These are phyloP conservation scores for Mycena galopus DNA, from an alignment of 768 basidiomycete genomes.

Conservation along the genomic window DNA sequence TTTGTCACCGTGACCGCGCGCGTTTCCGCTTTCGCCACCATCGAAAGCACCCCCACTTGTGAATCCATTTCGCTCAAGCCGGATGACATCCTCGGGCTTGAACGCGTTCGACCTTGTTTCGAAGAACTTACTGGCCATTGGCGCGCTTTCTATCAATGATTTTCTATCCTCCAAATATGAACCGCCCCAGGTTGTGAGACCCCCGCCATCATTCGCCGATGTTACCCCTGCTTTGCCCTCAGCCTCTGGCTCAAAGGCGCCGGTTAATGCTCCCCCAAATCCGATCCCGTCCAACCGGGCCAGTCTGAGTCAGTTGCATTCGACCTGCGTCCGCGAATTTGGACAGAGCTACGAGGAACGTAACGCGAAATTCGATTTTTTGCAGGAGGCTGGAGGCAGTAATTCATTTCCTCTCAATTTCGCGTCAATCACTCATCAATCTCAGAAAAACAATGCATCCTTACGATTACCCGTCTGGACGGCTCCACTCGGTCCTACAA, in stretches of 20 bases:
- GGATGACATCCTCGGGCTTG: background rate
- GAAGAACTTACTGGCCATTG: constrained; percentile 15
- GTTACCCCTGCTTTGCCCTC: background rate
- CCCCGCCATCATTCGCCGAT: background rate
- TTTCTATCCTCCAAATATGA: background rate
- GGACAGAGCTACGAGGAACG: constrained; percentile 51
- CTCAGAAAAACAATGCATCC: constrained; percentile 70
- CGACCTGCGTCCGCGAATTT: constrained; percentile 57
- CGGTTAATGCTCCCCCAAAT: background rate
- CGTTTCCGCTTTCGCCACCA: too few species aligned
- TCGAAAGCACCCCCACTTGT: too few species aligned
- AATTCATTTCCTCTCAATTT: constrained; percentile 20
- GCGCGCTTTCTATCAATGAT: constrained; percentile 13
- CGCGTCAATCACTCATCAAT: background rate
- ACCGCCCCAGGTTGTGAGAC: background rate
- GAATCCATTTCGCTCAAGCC: too few species aligned
- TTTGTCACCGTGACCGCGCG: too few species aligned
- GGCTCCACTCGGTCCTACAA: constrained; percentile 66
- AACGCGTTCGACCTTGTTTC: constrained; percentile 3
- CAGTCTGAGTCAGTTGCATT: constrained; percentile 53
- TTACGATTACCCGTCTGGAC: constrained; percentile 70
- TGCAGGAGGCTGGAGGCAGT: constrained; percentile 58
- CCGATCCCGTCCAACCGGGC: too few species aligned
- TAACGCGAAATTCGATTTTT: constrained; percentile 63
- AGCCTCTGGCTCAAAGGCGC: background rate